These are phyloP conservation scores for Lentinula guzmanii DNA, from an alignment of 768 basidiomycete genomes.

Conservation along the genomic window DNA sequence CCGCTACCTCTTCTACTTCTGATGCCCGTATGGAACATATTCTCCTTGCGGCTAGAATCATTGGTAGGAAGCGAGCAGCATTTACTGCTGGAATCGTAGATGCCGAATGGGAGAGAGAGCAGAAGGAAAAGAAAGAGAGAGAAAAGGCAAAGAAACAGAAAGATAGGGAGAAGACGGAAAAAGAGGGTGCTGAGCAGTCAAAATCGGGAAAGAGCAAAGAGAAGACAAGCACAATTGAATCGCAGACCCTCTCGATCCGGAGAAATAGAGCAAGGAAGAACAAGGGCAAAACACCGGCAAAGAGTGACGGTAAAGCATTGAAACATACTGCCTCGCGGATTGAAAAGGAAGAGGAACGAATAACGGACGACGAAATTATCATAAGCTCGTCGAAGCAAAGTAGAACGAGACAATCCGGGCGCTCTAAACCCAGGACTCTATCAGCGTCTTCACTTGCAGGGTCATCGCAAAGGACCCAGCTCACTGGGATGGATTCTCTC, in stretches of 20 bases:
- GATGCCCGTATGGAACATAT: conserved; percentile 72
- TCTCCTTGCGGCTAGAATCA: conserved; percentile 62
- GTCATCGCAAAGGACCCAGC: conserved; percentile 12
- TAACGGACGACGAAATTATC: neutral
- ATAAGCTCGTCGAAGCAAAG: neutral
- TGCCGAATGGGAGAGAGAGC: conserved; percentile 32
- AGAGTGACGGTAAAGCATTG: neutral
- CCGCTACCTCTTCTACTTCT: conserved; percentile 30
- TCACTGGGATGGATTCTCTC: conserved; percentile 50
- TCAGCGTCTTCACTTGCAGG: conserved; percentile 14
- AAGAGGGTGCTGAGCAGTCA: neutral
- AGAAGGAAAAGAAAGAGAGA: conserved; percentile 18
- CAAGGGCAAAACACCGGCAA: neutral
- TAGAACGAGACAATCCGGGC: neutral
- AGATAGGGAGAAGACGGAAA: neutral
- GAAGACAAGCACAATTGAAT: neutral
- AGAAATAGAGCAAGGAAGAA: neutral
- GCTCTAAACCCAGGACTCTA: neutral
- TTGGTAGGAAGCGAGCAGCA: conserved; percentile 57
- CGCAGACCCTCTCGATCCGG: neutral
- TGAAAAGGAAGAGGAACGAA: neutral
- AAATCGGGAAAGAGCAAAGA: neutral
- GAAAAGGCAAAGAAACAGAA: conserved; percentile 14
- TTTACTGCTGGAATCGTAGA: conserved; percentile 46
- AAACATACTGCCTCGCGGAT: neutral